These are phyloP conservation scores for Magnusiomyces tetraspermus DNA, from an alignment of 1,139 yeast species.

Conservation along the genomic window DNA sequence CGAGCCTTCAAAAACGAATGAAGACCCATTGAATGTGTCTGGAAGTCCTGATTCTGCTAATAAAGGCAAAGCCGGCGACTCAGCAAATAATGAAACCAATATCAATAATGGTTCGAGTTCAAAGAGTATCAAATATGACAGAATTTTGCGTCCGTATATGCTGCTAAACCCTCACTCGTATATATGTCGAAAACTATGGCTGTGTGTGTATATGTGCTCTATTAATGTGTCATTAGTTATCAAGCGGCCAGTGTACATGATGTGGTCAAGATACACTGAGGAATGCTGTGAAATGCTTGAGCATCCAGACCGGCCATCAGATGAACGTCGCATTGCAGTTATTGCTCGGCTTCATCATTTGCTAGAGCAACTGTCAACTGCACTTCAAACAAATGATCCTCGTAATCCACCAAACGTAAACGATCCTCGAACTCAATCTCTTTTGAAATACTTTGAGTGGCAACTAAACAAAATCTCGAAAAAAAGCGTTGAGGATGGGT, in stretches of 20 bases:
- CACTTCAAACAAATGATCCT: constrained; percentile 23
- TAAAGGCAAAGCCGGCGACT: background rate
- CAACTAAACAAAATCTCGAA: constrained; percentile 13
- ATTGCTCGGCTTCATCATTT: constrained; percentile 52
- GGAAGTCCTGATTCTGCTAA: constrained; percentile 17
- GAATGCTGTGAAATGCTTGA: constrained; percentile 49
- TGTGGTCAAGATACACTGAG: constrained; percentile 49
- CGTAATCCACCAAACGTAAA: constrained; percentile 25
- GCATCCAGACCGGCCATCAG: constrained; percentile 24
- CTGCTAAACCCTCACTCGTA: constrained; percentile 30
- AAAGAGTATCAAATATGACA: constrained; percentile 21
- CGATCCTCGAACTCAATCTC: constrained; percentile 21
- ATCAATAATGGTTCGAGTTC: background rate
- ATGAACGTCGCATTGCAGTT: constrained; percentile 39
- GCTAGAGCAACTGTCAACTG: constrained; percentile 46
- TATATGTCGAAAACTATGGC: constrained; percentile 32
- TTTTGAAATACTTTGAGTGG: constrained; percentile 22
- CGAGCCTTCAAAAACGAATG: background rate
- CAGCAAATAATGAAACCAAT: background rate
- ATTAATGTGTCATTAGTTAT: constrained; percentile 28
- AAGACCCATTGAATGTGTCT: background rate
- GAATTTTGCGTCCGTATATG: constrained; percentile 32
- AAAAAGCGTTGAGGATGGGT: background rate
- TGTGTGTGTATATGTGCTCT: constrained; percentile 25
- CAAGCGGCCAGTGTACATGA: constrained; percentile 25